A percentile compares a stretch with the other conserved stretches of the same genome.
Conservation (phyloP, 208 protist species). For the Strigomonas culicis region DNA sequence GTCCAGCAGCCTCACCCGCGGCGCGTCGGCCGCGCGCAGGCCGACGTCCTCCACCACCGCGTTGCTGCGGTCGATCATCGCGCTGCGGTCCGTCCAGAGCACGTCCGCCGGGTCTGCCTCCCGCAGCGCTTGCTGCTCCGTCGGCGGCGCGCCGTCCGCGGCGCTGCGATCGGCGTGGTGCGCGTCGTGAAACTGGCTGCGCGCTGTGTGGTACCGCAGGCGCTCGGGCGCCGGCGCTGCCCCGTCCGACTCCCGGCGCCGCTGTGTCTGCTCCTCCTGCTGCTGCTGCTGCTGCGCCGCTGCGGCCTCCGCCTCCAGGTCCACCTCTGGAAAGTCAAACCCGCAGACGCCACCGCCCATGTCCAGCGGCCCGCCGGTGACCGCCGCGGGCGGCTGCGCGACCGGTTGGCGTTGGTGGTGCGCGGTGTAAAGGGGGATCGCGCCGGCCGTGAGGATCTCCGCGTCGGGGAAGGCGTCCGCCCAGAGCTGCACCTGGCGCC, state of each 20-base stretch:
- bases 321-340: slow-evolving; percentile 68
- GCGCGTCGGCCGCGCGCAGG: slow-evolving; percentile 33
- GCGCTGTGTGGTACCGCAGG: no score
- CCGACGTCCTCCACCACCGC: slow-evolving; percentile 17
- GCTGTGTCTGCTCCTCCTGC: slow-evolving; percentile 13
- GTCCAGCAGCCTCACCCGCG: slow-evolving; percentile 31
- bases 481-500: slow-evolving; percentile 64
- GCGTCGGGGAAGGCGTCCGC: slow-evolving; percentile 80
- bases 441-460: slow-evolving; percentile 42
- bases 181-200: no score
- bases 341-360: slow-evolving; percentile 64
- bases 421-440: slow-evolving; percentile 8
- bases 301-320: slow-evolving; percentile 27
- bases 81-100: slow-evolving; percentile 23
- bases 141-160: no score
- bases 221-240: no score
- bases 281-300: slow-evolving; percentile 14
- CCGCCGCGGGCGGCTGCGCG: not conserved
- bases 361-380: slow-evolving; percentile 38
- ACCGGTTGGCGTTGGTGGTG: not conserved
- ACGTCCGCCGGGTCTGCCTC: slow-evolving; percentile 31
- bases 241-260: not conserved
- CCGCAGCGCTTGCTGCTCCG: no score
- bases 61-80: slow-evolving; percentile 9
- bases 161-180: no score